Percentiles rank a stretch among this genome's conserved stretches.
phyloP scores from a whole-genome alignment of 1,139 yeast species.

The Pichia sp. region DNA sequence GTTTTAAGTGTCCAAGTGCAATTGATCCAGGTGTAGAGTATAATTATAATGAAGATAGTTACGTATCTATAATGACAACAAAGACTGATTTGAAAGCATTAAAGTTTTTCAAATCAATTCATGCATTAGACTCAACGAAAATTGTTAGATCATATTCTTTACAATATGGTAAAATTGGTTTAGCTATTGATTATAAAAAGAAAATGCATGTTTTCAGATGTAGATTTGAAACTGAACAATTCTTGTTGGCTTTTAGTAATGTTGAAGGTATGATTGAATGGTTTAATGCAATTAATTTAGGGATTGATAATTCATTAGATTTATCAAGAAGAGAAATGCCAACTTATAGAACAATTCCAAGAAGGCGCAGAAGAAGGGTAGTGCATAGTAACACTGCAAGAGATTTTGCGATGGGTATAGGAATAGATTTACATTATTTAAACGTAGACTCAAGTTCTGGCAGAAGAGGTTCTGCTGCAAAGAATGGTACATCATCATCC shows the following conservation, averaged over 20 bases:
- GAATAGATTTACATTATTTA: neutral
- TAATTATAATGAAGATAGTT: slow-evolving; percentile 20
- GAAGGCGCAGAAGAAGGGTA: slow-evolving; percentile 46
- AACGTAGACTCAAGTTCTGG: neutral
- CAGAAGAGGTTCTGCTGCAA: slow-evolving; percentile 1
- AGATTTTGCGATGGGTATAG: slow-evolving; percentile 4
- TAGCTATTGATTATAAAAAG: slow-evolving; percentile 65
- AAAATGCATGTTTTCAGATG: slow-evolving; percentile 51
- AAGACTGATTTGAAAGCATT: slow-evolving; percentile 37
- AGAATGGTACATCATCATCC: neutral
- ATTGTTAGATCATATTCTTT: slow-evolving; percentile 54
- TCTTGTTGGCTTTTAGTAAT: slow-evolving; percentile 48
- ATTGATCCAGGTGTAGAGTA: neutral
- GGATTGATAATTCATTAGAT: slow-evolving; percentile 62
- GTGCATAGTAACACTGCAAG: neutral
- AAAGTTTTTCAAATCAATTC: slow-evolving; percentile 30
- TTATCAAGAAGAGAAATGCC: slow-evolving; percentile 55
- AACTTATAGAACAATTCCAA: slow-evolving; percentile 64
- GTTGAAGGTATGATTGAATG: slow-evolving; percentile 59
- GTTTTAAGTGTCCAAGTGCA: slow-evolving; percentile 6
- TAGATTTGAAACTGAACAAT: slow-evolving; percentile 64
- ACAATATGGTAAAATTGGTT: slow-evolving; percentile 63
- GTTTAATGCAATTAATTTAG: slow-evolving; percentile 54
- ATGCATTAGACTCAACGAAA: slow-evolving; percentile 29
- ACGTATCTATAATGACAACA: slow-evolving; percentile 31